Percentiles rank a stretch among this genome's conserved stretches.
Evolutionary conservation across 306 rosid species (phyloP).

Genomic region (Acmispon strigosus): DNA sequence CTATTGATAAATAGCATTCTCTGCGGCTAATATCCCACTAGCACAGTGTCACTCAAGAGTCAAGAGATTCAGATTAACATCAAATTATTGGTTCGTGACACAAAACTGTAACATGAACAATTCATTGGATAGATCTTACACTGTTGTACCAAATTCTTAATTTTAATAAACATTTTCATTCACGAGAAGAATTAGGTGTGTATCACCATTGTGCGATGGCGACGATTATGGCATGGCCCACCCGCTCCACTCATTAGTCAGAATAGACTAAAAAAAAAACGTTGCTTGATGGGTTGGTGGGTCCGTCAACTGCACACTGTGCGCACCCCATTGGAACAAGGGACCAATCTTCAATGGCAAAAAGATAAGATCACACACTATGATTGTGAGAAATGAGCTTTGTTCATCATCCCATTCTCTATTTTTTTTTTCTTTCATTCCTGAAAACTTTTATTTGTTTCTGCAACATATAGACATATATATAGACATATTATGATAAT

Average conservation of each 20-base stretch:
- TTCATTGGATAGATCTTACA: too few relatives aligned
- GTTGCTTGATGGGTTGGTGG: too few relatives aligned
- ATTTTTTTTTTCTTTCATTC: background rate
- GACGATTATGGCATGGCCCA: background rate
- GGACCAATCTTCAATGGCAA: background rate
- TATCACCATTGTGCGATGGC: background rate
- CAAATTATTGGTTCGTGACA: too few relatives aligned
- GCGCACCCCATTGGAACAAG: background rate
- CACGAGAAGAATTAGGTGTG: background rate
- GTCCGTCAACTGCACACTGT: background rate
- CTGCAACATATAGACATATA: conserved; percentile 51
- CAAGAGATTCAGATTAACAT: too few relatives aligned
- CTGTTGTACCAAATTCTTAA: too few relatives aligned
- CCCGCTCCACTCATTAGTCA: background rate
- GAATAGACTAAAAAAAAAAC: background rate
- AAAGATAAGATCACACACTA: too few relatives aligned
- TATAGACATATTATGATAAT: conserved; percentile 26
- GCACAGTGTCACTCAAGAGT: too few relatives aligned
- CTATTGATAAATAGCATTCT: too few relatives aligned
- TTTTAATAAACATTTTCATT: background rate
- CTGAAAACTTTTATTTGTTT: conserved; percentile 32
- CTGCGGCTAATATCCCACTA: too few relatives aligned
- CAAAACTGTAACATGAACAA: too few relatives aligned
- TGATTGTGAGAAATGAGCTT: background rate
- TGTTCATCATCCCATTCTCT: background rate